Evolutionary conservation across 768 basidiomycete genomes (phyloP).

Genomic region (Mycena venus): DNA sequence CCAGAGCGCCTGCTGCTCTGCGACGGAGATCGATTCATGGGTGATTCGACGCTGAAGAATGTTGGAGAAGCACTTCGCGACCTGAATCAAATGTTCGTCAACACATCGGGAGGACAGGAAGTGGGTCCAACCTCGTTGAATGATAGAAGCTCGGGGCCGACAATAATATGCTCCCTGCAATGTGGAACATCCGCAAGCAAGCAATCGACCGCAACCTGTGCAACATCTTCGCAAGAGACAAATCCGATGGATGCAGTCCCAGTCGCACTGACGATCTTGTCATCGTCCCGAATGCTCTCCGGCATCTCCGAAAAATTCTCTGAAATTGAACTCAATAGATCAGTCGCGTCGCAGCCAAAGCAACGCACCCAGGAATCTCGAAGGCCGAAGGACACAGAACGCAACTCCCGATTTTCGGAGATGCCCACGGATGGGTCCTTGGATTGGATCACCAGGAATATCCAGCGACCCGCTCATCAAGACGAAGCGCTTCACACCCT

Average conservation of each 20-base stretch:
- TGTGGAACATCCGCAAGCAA: neutral
- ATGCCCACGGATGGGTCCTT: conserved; percentile 14
- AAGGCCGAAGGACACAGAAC: conserved; percentile 23
- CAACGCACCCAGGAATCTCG: conserved; percentile 22
- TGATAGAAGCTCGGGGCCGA: conserved; percentile 28
- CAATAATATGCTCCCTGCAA: conserved; percentile 17
- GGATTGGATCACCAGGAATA: conserved; percentile 16
- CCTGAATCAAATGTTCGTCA: neutral
- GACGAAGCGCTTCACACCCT: conserved; percentile 24
- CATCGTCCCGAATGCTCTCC: conserved; percentile 20
- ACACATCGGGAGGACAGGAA: neutral
- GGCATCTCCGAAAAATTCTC: conserved; percentile 18
- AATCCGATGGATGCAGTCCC: conserved; percentile 10
- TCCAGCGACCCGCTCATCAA: conserved; percentile 23
- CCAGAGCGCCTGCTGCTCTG: conserved; percentile 9
- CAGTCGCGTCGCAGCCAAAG: neutral
- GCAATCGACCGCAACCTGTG: conserved; percentile 16
- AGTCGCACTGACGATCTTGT: conserved; percentile 17
- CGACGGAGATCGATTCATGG: conserved; percentile 13
- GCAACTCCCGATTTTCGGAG: conserved; percentile 7
- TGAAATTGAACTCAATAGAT: neutral
- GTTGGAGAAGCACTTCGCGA: conserved; percentile 4
- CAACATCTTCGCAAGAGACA: conserved; percentile 24
- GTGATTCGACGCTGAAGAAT: neutral
- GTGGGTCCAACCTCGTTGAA: conserved; percentile 8